Base-by-base conservation (phyloP, 2,329 filamentous ascomycete genomes). In the Aspergillus thermomutatus region DNA sequence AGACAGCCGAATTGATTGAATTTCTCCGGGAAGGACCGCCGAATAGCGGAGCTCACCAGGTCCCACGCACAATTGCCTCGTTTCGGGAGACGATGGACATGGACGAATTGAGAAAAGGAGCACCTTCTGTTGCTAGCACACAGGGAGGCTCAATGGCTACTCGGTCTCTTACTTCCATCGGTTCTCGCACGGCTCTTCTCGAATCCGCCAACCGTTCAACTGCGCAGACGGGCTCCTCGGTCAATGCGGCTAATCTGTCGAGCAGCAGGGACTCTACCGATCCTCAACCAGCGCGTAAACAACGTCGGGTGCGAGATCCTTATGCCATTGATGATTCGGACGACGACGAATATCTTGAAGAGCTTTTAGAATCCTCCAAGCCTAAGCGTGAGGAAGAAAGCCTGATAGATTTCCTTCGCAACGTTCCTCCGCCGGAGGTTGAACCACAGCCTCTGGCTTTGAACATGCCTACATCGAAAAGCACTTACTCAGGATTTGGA, bases 11-110 rank as follows among this genome's bases (percentile, higher is more conserved):
- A 59, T 78, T 99, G 56, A 96, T 97, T 63, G 92, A 97, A 70
- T 97, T 99, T 72, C 95, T 99, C 62, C 87, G 92, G 48, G 87
- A 91, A 69, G 93, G 92, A 0, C 92, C 92, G 3, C 88, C 90
- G 0, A 82, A 78, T 59, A 71, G 77, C 47, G 81, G 82, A 26
- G 83, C 83, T 60, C 89, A 86, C 57, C 86, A 90, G 25, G 94
- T 95, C 60, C 89, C 91, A 45, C 87, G 90, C 19, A 85, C 84
- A n/a, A 87, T 94, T 11, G 91, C 92, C 9, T 91, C 92, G 1
- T 96, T 95, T 79, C 83, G 91, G 53, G 87, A 83, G 37, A 93
- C 91, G 0, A 89, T 92, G 82, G 92, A 96, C 71, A 92, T 90
- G 10, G 91, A 96, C 64, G 89, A 94, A 61, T 82, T 78, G 37